A percentile compares a stretch with the other conserved stretches of the same genome.
phyloP scores from a whole-genome alignment of 768 basidiomycete species.

The Tulasnella sp. region DNA sequence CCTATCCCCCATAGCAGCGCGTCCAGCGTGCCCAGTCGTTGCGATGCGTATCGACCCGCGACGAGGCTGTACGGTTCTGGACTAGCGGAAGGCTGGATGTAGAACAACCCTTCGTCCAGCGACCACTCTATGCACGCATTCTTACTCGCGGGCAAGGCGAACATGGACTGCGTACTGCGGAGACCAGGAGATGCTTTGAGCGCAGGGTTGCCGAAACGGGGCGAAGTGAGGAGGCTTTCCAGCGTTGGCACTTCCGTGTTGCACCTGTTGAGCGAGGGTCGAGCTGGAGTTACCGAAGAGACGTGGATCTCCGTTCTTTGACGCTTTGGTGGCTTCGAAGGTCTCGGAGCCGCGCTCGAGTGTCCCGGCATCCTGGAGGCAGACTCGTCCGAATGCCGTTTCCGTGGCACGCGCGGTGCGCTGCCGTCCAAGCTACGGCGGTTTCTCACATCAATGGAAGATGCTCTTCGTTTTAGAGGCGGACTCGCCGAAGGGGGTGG shows the following conservation, averaged over 20 bases:
- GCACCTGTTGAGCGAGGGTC: neutral
- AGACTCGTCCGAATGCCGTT: neutral
- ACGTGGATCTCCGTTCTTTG: neutral
- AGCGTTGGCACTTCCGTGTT: neutral
- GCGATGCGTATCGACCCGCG: neutral
- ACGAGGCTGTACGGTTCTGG: neutral
- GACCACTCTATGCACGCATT: neutral
- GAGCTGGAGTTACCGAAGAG: neutral
- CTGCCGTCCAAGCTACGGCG: neutral
- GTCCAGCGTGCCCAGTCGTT: slow-evolving; percentile 11
- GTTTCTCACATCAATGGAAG: neutral
- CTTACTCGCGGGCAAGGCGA: neutral
- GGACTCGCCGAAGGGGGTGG: neutral
- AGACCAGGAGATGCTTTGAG: neutral
- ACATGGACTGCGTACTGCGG: neutral
- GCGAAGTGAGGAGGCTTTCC: neutral
- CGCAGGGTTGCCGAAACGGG: neutral
- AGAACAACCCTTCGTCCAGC: neutral
- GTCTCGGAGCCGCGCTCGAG: neutral
- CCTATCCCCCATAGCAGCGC: slow-evolving; percentile 22
- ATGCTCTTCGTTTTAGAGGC: neutral
- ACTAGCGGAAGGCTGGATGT: neutral
- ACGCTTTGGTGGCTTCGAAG: neutral
- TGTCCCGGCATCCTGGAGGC: neutral
- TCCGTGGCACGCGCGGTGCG: neutral